Conservation (phyloP, 1,284 basidiomycete species). For the Marasmius tenuissimus region DNA sequence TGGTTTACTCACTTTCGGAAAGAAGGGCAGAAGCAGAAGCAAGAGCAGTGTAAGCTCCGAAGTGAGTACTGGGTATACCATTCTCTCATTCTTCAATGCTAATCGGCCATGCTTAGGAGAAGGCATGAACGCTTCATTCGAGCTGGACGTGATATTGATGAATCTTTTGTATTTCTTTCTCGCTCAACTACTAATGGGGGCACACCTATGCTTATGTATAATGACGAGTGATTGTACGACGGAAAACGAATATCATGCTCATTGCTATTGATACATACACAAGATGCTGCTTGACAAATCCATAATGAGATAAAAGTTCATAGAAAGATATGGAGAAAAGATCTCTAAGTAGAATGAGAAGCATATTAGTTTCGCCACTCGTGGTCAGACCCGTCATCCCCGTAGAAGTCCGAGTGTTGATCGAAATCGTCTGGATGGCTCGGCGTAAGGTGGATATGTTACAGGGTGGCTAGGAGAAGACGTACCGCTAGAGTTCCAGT, state of each 20-base stretch:
- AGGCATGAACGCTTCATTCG: no score
- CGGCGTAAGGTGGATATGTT: neutral
- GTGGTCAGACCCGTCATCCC: conserved; percentile 29
- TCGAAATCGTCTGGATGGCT: conserved; percentile 40
- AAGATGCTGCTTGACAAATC: neutral
- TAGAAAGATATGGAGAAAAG: neutral
- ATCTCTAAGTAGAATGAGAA: neutral
- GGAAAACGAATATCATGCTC: neutral
- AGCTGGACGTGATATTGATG: no score
- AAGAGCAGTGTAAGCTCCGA: no score
- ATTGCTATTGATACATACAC: neutral
- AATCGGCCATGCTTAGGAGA: no score
- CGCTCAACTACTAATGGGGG: no score
- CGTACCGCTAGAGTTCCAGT: conserved; percentile 32
- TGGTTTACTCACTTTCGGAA: conserved; percentile 44
- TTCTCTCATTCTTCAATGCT: no score
- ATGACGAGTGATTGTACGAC: no score
- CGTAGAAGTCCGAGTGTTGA: conserved; percentile 41
- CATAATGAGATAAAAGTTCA: neutral
- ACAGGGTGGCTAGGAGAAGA: conserved; percentile 22
- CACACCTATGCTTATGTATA: no score
- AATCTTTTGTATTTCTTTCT: no score
- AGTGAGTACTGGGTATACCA: no score
- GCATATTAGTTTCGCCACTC: conserved; percentile 22
- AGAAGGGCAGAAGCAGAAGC: neutral